Base-by-base conservation (phyloP, 1,139 yeast species). In the Magnusiomyces magnusii region DNA sequence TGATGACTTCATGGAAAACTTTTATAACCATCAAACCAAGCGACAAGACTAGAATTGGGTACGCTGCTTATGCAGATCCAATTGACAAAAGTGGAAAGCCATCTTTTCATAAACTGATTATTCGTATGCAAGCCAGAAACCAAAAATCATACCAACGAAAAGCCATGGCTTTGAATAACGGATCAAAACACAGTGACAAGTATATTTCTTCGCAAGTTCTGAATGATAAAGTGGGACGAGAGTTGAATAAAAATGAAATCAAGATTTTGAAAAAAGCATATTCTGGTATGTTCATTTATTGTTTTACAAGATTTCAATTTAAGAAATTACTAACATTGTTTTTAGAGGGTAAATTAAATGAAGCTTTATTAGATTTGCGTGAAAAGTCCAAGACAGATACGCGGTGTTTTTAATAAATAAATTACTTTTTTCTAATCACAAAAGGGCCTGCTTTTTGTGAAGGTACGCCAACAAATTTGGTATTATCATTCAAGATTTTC, bases 351-450 rank as follows among this genome's bases (percentile, higher is more conserved):
- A 68, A 67, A 23, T 57, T 78, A 24, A 75, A 77, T 59, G 80
- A 78, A 62, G 78, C 75, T 51, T 56, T 78, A 44, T 68, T 78
- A n/a, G 73, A 75, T 27, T 62, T 76, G 34, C 71, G 76, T 50
- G 74, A 75, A 56, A 70, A 69, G 58, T 60, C 66, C 3, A 70
- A 70, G 49, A 68, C 75, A 2, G 81, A 77, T 58, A 71, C 73
- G 9, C 66, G 72, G 54, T 73, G 77, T 57, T 74, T 60, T 59
- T 47, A 31, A 25, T 3, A 47, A 34, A 47, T 57, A 55, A 69
- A 7, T 67, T 13, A 31, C 36, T 31, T 39, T 39, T 39, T 39
- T 3, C 44, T 19, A 39, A 39, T 39, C 5, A 15, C 44, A 9
- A 39, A 39, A 9, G 44, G 44, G 5, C 21, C 21, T 44, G 24